Conservation (phyloP, 768 basidiomycete genomes). For the Phylloporus sp. region DNA sequence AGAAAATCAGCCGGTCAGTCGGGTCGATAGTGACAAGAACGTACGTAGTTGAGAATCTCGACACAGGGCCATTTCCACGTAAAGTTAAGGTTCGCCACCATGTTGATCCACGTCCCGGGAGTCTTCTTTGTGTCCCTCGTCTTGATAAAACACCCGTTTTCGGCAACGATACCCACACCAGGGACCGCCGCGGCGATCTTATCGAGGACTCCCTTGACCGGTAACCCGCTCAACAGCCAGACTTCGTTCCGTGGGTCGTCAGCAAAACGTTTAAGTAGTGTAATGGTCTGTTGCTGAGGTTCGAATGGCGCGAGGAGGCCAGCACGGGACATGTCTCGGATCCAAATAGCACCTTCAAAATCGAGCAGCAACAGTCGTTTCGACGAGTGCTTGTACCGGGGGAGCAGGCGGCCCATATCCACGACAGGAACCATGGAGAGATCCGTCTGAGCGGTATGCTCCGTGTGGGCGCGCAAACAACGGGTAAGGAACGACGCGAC, state of each 20-base stretch:
- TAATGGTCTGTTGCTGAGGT: constrained; percentile 37
- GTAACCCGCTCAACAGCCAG: constrained; percentile 76
- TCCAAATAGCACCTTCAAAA: constrained; percentile 79
- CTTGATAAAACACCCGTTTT: constrained; percentile 85
- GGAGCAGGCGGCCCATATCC: constrained; percentile 50
- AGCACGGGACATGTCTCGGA: constrained; percentile 46
- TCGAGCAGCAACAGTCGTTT: constrained; percentile 69
- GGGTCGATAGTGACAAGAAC: constrained; percentile 25
- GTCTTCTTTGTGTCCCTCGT: constrained; percentile 34
- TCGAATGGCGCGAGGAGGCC: constrained; percentile 40
- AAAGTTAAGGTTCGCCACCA: constrained; percentile 73
- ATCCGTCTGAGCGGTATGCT: constrained; percentile 43
- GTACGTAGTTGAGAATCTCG: constrained; percentile 79
- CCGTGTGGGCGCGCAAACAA: constrained; percentile 65
- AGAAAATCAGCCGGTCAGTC: neutral
- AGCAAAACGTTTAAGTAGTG: constrained; percentile 51
- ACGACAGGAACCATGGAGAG: constrained; percentile 35
- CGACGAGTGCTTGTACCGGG: constrained; percentile 60
- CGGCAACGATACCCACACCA: constrained; percentile 76
- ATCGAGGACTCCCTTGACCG: constrained; percentile 59
- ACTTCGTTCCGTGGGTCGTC: constrained; percentile 69
- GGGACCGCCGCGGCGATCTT: constrained; percentile 56
- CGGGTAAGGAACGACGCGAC: constrained; percentile 74
- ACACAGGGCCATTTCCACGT: constrained; percentile 77
- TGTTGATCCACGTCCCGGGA: constrained; percentile 61